A percentile compares a stretch with the other conserved stretches of the same genome.
phyloP scores from a whole-genome alignment of 768 basidiomycete genomes.

The Suillus plorans region DNA sequence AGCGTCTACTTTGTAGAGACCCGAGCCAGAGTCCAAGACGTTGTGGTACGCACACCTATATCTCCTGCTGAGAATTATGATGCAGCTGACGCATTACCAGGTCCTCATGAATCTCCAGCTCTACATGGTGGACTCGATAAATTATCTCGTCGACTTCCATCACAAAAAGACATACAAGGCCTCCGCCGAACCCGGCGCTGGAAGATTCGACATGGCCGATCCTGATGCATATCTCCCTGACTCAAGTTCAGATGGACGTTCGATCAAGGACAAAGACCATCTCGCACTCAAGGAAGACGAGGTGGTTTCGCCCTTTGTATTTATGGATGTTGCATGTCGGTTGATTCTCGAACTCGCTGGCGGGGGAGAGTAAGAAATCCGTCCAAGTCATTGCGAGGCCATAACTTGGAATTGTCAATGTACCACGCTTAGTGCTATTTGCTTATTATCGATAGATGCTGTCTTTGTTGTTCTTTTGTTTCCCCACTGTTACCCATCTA shows the following conservation, averaged over 20 bases:
- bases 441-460: conserved; percentile 11
- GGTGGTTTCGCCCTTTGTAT: conserved; percentile 85
- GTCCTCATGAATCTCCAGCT: conserved; percentile 97
- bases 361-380: conserved; percentile 39
- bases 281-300: conserved; percentile 51
- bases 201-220: conserved; percentile 64
- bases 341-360: conserved; percentile 94
- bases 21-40: conserved; percentile 82
- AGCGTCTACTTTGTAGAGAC: conserved; percentile 94
- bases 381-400: background rate
- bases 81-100: conserved; percentile 37
- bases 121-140: conserved; percentile 93
- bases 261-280: conserved; percentile 51
- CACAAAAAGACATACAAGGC: conserved; percentile 94
- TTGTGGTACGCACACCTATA: conserved; percentile 63
- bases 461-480: conserved; percentile 8
- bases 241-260: conserved; percentile 56
- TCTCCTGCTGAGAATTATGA: conserved; percentile 2
- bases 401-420: background rate
- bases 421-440: conserved; percentile 7
- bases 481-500: conserved; percentile 5
- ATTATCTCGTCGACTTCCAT: conserved; percentile 98
- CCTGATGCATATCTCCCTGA: conserved; percentile 37
- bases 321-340: conserved; percentile 93
- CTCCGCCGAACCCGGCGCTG: conserved; percentile 62